Conservation (phyloP, 2,329 filamentous ascomycete species). For the Drechslerella stenobrocha region DNA sequence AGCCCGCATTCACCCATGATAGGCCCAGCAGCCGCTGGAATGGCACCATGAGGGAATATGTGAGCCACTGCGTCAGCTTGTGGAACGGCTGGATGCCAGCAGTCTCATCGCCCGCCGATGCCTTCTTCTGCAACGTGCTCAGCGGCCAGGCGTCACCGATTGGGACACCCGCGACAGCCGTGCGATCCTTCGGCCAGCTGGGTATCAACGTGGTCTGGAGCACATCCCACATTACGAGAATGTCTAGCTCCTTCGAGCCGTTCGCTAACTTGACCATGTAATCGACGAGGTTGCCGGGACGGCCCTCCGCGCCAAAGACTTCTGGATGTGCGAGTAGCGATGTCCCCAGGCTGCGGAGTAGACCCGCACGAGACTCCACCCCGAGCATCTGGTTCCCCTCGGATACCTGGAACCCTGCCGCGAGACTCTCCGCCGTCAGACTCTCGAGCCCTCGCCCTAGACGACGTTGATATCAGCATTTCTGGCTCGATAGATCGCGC, state of each 20-base stretch:
- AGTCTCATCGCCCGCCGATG: conserved; percentile 66
- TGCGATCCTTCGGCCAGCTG: conserved; percentile 88
- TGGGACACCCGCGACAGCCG: conserved; percentile 79
- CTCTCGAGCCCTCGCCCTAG: conserved; percentile 68
- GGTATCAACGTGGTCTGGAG: conserved; percentile 82
- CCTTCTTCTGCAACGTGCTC: conserved; percentile 74
- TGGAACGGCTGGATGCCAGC: conserved; percentile 71
- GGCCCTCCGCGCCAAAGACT: conserved; percentile 16
- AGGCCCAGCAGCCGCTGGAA: conserved; percentile 80
- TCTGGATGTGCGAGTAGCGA: conserved; percentile 68
- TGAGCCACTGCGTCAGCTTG: conserved; percentile 92
- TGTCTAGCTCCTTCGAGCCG: conserved; percentile 79
- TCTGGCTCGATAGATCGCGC: conserved; percentile 76
- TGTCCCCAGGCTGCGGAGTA: conserved; percentile 85
- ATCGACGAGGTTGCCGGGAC: conserved; percentile 56
- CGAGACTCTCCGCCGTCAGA: conserved; percentile 55
- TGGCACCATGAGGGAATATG: conserved; percentile 88
- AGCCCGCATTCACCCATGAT: conserved; percentile 76
- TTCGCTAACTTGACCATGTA: conserved; percentile 68
- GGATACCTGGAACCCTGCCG: conserved; percentile 58
- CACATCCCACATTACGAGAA: conserved; percentile 86
- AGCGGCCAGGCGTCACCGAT: conserved; percentile 97
- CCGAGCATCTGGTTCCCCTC: conserved; percentile 59
- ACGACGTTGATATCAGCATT: conserved; percentile 74
- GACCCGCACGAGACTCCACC: conserved; percentile 67